Evolutionary conservation across 2,329 filamentous ascomycete species (phyloP), one percentile per base, ranked within the genome.

Genomic region (Talaromyces albobiverticillius): DNA sequence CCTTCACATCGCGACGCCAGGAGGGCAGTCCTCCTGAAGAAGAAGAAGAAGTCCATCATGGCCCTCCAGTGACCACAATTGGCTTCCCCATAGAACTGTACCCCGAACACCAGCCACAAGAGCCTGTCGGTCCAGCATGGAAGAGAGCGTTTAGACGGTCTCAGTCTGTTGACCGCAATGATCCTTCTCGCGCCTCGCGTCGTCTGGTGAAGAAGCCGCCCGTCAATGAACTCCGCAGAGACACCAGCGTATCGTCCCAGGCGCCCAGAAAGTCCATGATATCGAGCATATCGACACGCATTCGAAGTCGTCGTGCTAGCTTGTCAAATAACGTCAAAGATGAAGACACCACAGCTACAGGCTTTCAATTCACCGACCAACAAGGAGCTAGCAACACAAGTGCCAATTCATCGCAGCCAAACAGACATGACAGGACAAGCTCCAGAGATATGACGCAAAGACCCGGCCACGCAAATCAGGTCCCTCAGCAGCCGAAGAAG

Each of bases 181-280:
- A n/a, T n/a, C n/a, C n/a, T n/a, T n/a, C n/a, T 42, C 61, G 62
- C 38, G 58, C 59, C 14, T 57, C 66, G 29, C 67, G 66, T 2
- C 68, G 69, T 29, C 59, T 72, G 14, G 66, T 63, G 14, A 72
- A 71, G 54, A 72, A 70, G 54, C 67, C 69, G 41, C 67, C 68
- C 1, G 42, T 66, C 3, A 58, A 56, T 18, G 67, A 55, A 51
- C 64, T 64, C 25, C 66, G 61, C 29, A 62, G 69, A 54, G 63
- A 62, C 22, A 65, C 68, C 10, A 71, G 67, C 49, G 60, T 61
- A 13, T 61, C 62, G 51, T 58, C 61, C n/a, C 64, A 66, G 16
- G 60, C 62, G 8, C 62, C 62, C 1, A 52, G 47, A 58, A 38
- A 58, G 46, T 53, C 59, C 20, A 53, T 70, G 31, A 63, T 65